A percentile compares a stretch with the other conserved stretches of the same genome.
Evolutionary conservation across 2,329 filamentous ascomycete genomes (phyloP).

Genomic region (Arthroderma sp.): DNA sequence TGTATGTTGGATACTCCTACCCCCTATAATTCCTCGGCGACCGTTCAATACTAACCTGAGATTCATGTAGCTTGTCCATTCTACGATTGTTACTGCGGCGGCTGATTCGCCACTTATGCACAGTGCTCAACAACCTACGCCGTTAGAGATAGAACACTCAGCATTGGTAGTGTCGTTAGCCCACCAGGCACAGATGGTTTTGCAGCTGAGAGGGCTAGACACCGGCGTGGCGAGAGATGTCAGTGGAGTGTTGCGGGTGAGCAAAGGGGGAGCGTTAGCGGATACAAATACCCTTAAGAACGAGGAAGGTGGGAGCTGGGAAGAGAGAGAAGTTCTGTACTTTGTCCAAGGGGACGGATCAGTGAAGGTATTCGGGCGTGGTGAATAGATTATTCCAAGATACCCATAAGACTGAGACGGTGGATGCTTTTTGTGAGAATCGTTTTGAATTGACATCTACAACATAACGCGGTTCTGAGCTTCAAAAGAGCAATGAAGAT

Average conservation of each 20-base stretch:
- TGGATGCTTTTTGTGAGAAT: background rate
- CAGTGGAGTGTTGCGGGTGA: constrained; percentile 72
- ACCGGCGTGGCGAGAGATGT: constrained; percentile 85
- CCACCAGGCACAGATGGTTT: constrained; percentile 60
- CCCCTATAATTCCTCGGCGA: background rate
- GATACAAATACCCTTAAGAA: constrained; percentile 19
- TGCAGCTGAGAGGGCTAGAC: constrained; percentile 65
- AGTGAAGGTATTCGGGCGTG: constrained; percentile 74
- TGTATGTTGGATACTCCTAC: constrained; percentile 37
- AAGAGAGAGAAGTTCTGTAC: constrained; percentile 66
- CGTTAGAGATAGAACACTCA: constrained; percentile 58
- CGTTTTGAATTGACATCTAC: constrained; percentile 1
- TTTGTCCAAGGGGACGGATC: constrained; percentile 66
- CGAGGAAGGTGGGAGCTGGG: constrained; percentile 20
- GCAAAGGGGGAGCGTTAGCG: constrained; percentile 41
- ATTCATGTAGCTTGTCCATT: constrained; percentile 44
- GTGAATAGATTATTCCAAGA: constrained; percentile 35
- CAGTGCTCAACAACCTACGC: constrained; percentile 41
- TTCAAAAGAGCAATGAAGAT: background rate
- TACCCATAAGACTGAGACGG: background rate
- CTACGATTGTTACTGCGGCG: constrained; percentile 55
- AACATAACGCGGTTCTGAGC: background rate
- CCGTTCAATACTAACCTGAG: background rate
- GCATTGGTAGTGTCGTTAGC: constrained; percentile 58
- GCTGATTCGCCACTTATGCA: constrained; percentile 62